phyloP scores from a whole-genome alignment of 129 eudicot species.

The Lonicera japonica region DNA sequence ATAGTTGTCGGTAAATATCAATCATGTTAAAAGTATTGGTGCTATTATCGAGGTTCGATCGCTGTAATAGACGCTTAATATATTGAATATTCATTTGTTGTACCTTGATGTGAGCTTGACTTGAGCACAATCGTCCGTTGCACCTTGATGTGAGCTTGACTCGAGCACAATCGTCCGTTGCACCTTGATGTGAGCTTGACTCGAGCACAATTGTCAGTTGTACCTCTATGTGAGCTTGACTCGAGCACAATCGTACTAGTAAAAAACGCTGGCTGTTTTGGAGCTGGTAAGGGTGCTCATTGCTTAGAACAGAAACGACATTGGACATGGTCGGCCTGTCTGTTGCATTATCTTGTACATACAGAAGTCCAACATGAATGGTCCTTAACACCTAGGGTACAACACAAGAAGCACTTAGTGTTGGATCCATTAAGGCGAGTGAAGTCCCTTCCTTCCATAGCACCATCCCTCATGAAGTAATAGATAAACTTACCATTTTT shows the following conservation, averaged over 20 bases:
- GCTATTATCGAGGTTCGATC: constrained; percentile 17
- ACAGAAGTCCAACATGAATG: constrained; percentile 29
- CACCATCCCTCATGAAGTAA: constrained; percentile 27
- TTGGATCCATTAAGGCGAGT: constrained; percentile 21
- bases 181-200: no score
- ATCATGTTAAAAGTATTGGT: no score
- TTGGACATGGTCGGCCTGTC: constrained; percentile 44
- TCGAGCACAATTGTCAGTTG: no score
- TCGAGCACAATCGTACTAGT: constrained; percentile 7
- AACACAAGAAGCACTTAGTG: constrained; percentile 2
- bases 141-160: constrained; percentile 4
- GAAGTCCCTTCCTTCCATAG: constrained; percentile 18
- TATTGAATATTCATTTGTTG: constrained; percentile 5
- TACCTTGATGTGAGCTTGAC: constrained; percentile 4
- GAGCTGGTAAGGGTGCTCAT: constrained; percentile 21
- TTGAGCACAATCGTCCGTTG: background rate
- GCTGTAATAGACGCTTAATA: constrained; percentile 20
- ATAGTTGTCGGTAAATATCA: no score
- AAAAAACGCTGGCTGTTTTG: constrained; percentile 11
- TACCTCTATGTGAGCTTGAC: constrained; percentile 4
- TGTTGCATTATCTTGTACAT: constrained; percentile 35
- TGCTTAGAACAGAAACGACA: constrained; percentile 30
- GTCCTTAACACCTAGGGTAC: constrained; percentile 15
- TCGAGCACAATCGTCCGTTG: constrained; percentile 4
- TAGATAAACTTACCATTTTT: background rate